Percentiles rank a stretch among this genome's conserved stretches.
Conservation (phyloP, 371 early-diverging fungal genomes). For the Entomophthora muscae region DNA sequence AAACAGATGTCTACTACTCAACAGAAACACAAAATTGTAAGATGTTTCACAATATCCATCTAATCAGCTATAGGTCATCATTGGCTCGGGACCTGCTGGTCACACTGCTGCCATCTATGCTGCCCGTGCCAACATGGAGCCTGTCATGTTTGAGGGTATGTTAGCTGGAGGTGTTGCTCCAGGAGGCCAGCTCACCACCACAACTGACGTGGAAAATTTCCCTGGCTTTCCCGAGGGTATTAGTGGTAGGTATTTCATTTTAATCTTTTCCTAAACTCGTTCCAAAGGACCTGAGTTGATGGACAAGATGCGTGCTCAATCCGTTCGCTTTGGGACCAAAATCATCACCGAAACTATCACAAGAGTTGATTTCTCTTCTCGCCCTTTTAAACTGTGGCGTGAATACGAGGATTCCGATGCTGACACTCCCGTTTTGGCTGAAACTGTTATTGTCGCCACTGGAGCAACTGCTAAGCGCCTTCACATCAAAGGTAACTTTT, state of each 20-base stretch:
- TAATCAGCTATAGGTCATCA: slow-evolving; percentile 18
- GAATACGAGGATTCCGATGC: slow-evolving; percentile 43
- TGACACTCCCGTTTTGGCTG: slow-evolving; percentile 45
- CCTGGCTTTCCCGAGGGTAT: slow-evolving; percentile 31
- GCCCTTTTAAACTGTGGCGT: slow-evolving; percentile 84
- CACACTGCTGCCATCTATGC: slow-evolving; percentile 93
- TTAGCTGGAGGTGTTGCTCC: slow-evolving; percentile 59
- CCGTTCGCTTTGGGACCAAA: slow-evolving; percentile 58
- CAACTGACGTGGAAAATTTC: slow-evolving; percentile 83
- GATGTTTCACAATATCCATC: not conserved
- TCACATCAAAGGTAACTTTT: slow-evolving; percentile 27
- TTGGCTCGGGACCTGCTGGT: slow-evolving; percentile 90
- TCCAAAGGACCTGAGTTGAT: slow-evolving; percentile 54
- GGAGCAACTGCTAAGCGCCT: slow-evolving; percentile 97
- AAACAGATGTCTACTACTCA: not conserved
- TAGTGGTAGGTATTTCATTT: slow-evolving; percentile 8
- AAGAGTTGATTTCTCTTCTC: slow-evolving; percentile 53
- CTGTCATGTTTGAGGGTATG: slow-evolving; percentile 94
- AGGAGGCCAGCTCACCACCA: slow-evolving; percentile 81
- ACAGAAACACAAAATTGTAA: not conserved
- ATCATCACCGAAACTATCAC: slow-evolving; percentile 83
- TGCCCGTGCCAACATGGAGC: slow-evolving; percentile 80
- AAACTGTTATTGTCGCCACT: slow-evolving; percentile 89
- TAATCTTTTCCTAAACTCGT: slow-evolving; percentile 12
- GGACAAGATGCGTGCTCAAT: slow-evolving; percentile 68